Conservation (phyloP, 495 filamentous ascomycete genomes). For the Penicillium turbatum region DNA sequence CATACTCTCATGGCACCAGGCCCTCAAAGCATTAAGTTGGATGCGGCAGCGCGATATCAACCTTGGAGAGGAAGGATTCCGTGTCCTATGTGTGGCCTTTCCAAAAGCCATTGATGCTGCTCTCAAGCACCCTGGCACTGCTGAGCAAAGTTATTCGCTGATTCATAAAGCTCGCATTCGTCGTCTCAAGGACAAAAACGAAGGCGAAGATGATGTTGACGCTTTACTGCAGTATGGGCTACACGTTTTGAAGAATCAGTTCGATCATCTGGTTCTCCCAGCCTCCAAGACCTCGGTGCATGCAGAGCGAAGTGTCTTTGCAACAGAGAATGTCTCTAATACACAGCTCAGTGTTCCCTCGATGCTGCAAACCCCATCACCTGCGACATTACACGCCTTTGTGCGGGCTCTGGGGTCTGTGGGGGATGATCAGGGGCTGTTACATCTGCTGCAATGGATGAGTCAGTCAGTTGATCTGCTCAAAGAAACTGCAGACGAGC, state of each 20-base stretch:
- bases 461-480: slow-evolving; percentile 34
- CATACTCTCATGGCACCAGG: slow-evolving; percentile 43
- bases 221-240: slow-evolving; percentile 33
- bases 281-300: slow-evolving; percentile 21
- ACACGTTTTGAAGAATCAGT: slow-evolving; percentile 31
- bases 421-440: slow-evolving; percentile 47
- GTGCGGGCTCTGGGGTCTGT: slow-evolving; percentile 48
- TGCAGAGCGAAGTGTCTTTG: slow-evolving; percentile 21
- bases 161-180: slow-evolving; percentile 12
- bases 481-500: slow-evolving; percentile 36
- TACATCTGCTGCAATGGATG: slow-evolving; percentile 54
- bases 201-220: slow-evolving; percentile 21
- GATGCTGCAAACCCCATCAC: slow-evolving; percentile 40
- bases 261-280: slow-evolving; percentile 37
- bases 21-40: slow-evolving; percentile 30
- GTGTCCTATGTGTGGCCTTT: slow-evolving; percentile 43
- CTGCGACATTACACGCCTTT: slow-evolving; percentile 49
- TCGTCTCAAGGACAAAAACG: slow-evolving; percentile 2
- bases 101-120: slow-evolving; percentile 37
- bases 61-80: slow-evolving; percentile 41
- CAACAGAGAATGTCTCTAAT: slow-evolving; percentile 8
- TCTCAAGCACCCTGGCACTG: slow-evolving; percentile 19
- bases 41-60: slow-evolving; percentile 39
- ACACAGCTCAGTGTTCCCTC: slow-evolving; percentile 25
- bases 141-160: slow-evolving; percentile 24